Percentiles rank a stretch among this genome's conserved stretches.
Conservation (phyloP, 202 grass and related monocot genomes). For the Setaria italica region DNA sequence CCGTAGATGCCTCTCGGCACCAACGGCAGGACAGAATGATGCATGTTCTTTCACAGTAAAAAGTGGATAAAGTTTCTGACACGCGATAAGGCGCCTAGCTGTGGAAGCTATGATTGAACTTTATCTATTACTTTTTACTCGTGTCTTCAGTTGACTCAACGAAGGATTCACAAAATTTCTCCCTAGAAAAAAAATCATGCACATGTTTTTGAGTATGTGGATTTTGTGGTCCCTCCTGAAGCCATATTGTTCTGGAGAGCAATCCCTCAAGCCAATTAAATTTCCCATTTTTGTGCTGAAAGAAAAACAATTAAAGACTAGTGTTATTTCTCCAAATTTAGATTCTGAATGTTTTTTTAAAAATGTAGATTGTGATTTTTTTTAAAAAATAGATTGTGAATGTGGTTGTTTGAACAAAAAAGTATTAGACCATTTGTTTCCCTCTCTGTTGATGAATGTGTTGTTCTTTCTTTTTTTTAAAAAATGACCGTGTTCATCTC, state of each 20-base stretch:
- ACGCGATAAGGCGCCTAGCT: conserved; percentile 49
- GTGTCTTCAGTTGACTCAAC: conserved; percentile 45
- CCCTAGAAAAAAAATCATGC: neutral
- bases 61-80: conserved; percentile 50
- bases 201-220: neutral
- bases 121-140: conserved; percentile 25
- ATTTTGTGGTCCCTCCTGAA: conserved; percentile 31
- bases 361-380: no score
- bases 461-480: neutral
- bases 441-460: neutral
- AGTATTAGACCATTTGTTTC: neutral
- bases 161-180: neutral
- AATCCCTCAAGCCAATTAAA: neutral
- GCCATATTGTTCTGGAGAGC: no score
- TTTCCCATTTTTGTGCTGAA: neutral
- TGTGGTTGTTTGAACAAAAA: conserved; percentile 3
- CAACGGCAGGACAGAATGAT: conserved; percentile 33
- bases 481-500: neutral
- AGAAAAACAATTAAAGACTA: neutral
- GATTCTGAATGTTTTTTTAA: neutral
- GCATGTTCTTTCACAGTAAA: conserved; percentile 38
- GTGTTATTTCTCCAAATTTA: neutral
- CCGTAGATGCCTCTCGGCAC: conserved; percentile 24
- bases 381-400: neutral
- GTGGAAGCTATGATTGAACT: conserved; percentile 51